Conservation (phyloP, 2,329 filamentous ascomycete genomes). For the Lachnellula subtilissima region DNA sequence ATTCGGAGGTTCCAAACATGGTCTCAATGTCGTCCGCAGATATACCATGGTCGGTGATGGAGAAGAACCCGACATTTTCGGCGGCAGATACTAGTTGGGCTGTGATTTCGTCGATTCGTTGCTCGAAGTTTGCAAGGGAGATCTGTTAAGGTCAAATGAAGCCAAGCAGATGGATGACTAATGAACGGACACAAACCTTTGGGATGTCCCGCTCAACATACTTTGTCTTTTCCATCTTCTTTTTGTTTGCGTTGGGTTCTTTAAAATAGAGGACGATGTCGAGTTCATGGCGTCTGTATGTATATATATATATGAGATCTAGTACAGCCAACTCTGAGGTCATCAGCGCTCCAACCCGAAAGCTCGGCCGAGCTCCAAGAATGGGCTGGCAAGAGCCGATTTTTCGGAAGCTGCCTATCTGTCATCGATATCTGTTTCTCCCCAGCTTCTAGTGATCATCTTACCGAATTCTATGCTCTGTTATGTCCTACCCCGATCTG, state of each 20-base stretch:
- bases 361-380: neutral
- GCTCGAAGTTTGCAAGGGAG: constrained; percentile 46
- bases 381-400: neutral
- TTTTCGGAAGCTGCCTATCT: neutral
- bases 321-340: neutral
- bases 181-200: neutral
- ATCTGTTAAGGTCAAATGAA: constrained; percentile 12
- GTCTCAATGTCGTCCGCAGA: constrained; percentile 40
- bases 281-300: too few species aligned
- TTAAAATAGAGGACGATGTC: too few species aligned
- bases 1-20: constrained; percentile 30
- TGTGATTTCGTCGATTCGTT: constrained; percentile 48
- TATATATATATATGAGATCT: too few species aligned
- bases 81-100: constrained; percentile 45
- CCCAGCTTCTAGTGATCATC: too few species aligned
- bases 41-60: constrained; percentile 44
- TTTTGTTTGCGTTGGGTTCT: neutral
- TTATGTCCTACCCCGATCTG: too few species aligned
- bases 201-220: neutral
- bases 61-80: constrained; percentile 54
- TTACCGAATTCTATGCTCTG: too few species aligned
- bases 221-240: neutral
- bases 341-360: neutral
- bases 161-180: neutral
- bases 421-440: too few species aligned